phyloP scores from a whole-genome alignment of 1,284 basidiomycete genomes.

The Fomitopsis palustris region DNA sequence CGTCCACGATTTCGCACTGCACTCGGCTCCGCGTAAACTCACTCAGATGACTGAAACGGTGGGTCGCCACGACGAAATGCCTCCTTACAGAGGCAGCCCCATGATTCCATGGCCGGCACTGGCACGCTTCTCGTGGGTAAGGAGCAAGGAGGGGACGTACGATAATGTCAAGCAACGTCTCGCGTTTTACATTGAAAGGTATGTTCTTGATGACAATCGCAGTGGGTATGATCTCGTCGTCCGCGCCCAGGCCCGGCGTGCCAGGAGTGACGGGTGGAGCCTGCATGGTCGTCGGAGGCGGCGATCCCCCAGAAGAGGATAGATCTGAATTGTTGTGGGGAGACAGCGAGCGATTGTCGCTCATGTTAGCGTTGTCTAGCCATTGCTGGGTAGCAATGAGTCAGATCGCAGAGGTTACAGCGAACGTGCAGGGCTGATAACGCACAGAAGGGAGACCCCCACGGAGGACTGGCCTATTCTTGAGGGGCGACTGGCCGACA shows the following conservation, averaged over 20 bases:
- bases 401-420: slow-evolving; percentile 7
- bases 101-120: neutral
- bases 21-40: too few species aligned
- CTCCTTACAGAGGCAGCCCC: neutral
- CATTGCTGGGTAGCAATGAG: slow-evolving; percentile 55
- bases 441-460: slow-evolving; percentile 69
- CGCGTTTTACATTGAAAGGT: slow-evolving; percentile 96
- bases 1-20: too few species aligned
- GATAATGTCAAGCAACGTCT: slow-evolving; percentile 95
- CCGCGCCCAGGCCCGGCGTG: slow-evolving; percentile 47
- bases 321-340: slow-evolving; percentile 83
- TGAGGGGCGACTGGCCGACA: slow-evolving; percentile 63
- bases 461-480: slow-evolving; percentile 60
- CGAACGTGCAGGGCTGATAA: slow-evolving; percentile 14
- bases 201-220: slow-evolving; percentile 99
- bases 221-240: slow-evolving; percentile 97
- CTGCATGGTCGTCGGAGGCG: slow-evolving; percentile 56
- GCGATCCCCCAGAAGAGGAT: slow-evolving; percentile 79
- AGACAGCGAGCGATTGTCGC: slow-evolving; percentile 76
- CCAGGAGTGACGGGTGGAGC: slow-evolving; percentile 43
- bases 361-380: slow-evolving; percentile 57
- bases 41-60: too few species aligned
- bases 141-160: slow-evolving; percentile 45
- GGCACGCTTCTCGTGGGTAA: slow-evolving; percentile 6
- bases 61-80: too few species aligned